A percentile compares a stretch with the other conserved stretches of the same genome.
Evolutionary conservation across 139 green algal genomes (phyloP).

Genomic region (Chlamydomonas schloesseri): DNA sequence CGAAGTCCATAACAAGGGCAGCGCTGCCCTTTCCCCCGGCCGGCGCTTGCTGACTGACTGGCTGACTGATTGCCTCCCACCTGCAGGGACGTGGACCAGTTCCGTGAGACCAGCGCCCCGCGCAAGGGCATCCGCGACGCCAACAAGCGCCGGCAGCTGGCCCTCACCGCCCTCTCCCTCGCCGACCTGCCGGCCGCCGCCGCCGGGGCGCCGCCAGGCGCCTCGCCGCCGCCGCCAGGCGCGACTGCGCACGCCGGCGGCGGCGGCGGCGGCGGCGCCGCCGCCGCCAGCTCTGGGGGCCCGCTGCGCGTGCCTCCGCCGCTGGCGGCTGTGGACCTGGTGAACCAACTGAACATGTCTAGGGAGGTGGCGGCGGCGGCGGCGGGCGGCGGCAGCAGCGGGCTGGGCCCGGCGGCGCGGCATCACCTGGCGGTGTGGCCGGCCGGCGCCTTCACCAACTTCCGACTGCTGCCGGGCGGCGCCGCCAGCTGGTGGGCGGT

Average conservation of each 20-base stretch:
- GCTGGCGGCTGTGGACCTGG: slow-evolving; percentile 33
- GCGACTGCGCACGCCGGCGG: background rate
- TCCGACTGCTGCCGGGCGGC: slow-evolving; percentile 29
- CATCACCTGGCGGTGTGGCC: slow-evolving; percentile 48
- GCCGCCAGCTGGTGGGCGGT: slow-evolving; percentile 45
- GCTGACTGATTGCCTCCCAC: no score
- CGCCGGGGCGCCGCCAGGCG: background rate
- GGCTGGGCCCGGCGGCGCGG: slow-evolving; percentile 17
- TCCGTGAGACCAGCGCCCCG: slow-evolving; percentile 38
- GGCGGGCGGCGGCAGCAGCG: slow-evolving; percentile 1
- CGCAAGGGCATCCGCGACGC: slow-evolving; percentile 54
- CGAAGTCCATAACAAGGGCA: no score
- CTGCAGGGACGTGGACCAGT: slow-evolving; percentile 56
- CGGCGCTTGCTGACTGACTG: no score
- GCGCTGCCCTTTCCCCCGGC: no score
- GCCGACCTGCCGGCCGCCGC: background rate
- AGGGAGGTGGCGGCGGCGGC: slow-evolving; percentile 30
- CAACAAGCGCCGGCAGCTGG: slow-evolving; percentile 52
- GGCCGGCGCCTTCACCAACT: slow-evolving; percentile 41
- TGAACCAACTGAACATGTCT: background rate
- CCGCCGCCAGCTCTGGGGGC: background rate
- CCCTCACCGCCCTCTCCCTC: slow-evolving; percentile 35
- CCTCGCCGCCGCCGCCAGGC: background rate
- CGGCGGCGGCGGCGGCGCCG: no score
- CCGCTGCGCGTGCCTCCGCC: slow-evolving; percentile 24